phyloP scores from a whole-genome alignment of 176 grass and related monocot genomes.

The Hyparrhenia diplandra region DNA sequence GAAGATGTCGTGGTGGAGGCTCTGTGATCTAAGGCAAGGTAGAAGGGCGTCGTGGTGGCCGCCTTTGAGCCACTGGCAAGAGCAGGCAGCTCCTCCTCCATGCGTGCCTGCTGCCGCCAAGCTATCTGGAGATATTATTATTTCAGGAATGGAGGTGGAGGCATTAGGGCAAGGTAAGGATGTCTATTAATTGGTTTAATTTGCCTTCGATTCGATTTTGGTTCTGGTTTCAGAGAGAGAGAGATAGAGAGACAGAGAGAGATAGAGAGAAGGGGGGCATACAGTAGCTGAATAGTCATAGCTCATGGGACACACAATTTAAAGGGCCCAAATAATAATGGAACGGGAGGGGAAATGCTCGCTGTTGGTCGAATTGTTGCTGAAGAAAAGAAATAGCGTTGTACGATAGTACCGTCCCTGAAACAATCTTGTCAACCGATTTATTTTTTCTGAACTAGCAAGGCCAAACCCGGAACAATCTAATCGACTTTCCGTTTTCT shows the following conservation, averaged over 20 bases:
- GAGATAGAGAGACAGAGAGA: background rate
- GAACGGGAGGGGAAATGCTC: conserved; percentile 24
- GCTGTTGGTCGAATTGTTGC: conserved; percentile 17
- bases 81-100: conserved; percentile 54
- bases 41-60: conserved; percentile 26
- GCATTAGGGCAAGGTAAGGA: conserved; percentile 30
- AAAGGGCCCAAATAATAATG: conserved; percentile 32
- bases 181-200: background rate
- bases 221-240: background rate
- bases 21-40: conserved; percentile 25
- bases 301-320: conserved; percentile 20
- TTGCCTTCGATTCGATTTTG: conserved; percentile 14
- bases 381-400: background rate
- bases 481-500: background rate
- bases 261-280: background rate
- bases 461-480: background rate
- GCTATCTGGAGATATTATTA: conserved; percentile 24
- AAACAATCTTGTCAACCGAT: background rate
- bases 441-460: background rate
- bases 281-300: conserved; percentile 23
- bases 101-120: conserved; percentile 11
- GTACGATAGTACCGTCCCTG: background rate
- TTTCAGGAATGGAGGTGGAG: conserved; percentile 8
- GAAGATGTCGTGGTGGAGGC: conserved; percentile 17
- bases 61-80: conserved; percentile 38